phyloP scores from a whole-genome alignment of 129 eudicot genomes.

The Rutidosis leptorrhynchoides region DNA sequence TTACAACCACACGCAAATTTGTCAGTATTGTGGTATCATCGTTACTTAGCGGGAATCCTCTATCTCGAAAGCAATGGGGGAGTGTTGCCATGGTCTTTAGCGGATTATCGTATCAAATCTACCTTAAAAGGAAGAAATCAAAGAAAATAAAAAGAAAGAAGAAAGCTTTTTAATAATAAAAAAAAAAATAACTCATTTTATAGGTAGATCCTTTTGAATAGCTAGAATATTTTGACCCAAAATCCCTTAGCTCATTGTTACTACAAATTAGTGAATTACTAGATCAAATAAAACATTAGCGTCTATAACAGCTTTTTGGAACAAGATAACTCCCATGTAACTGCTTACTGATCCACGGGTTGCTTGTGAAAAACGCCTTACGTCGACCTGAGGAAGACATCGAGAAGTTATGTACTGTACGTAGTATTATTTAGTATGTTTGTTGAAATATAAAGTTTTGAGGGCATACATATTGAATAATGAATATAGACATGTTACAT shows the following conservation, averaged over 20 bases:
- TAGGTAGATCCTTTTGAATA: constrained; percentile 11
- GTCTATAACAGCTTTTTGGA: background rate
- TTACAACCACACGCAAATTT: constrained; percentile 94
- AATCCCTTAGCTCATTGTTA: constrained; percentile 6
- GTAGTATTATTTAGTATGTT: too few species aligned
- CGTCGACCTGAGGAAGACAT: background rate
- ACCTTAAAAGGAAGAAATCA: constrained; percentile 67
- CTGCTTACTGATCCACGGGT: background rate
- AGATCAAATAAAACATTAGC: background rate
- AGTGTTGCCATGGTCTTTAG: constrained; percentile 88
- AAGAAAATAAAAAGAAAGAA: constrained; percentile 59
- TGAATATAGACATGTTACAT: background rate
- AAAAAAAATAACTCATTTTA: background rate
- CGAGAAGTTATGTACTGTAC: too few species aligned
- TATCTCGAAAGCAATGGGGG: constrained; percentile 83
- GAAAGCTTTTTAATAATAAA: constrained; percentile 33
- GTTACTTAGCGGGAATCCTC: constrained; percentile 82
- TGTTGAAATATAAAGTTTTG: background rate
- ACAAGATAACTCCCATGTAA: background rate
- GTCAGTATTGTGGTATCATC: constrained; percentile 98
- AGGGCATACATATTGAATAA: constrained; percentile 9
- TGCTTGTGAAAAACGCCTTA: background rate
- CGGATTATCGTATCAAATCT: constrained; percentile 90
- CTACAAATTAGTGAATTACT: background rate
- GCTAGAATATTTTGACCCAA: background rate